Base-by-base conservation (phyloP, 371 early-diverging fungal genomes). In the Mucor piriformis region DNA sequence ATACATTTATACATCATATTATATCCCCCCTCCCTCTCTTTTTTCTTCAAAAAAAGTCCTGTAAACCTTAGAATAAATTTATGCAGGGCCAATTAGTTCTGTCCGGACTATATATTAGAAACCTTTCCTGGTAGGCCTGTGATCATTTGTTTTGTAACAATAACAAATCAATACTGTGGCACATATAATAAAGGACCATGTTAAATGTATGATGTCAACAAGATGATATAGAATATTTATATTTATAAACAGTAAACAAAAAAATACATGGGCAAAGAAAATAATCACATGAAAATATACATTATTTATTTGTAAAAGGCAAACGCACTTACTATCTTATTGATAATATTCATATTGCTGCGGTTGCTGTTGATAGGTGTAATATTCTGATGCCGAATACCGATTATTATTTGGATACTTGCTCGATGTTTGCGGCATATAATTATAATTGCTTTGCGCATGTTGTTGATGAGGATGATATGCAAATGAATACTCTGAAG, bases 341-440 rank as follows among this genome's bases (percentile, higher is more conserved):
- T 54, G 49, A 33, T 61, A 61, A 40, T 61, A 57, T 25, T 60
- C 44, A 32, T 49, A 49, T 48, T 35, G 38, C 23, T 43, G 42
- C 21, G 42, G 43, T 33, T 50, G 59, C 3, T 51, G 50, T 50
- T 27, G 43, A 46, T 43, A 27, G 12, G 47, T 38, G 46, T 63
- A 57, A 25, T 56, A 63, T n/a, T 57, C 63, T 25, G 56, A 56
- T 16, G 63, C 20, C 2, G 64, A 42, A 48, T 64, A 58, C 43
- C 58, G 50, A 40, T 58, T 64, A 40, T 58, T 64, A 20, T 32
- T 34, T 15, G 21, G 20, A 15, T 46, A 24, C 16, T 21, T 46
- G 4, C 13, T 24, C 13, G 23, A 24, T 13, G 46, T 13, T 2
- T 7, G 24, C 21, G 46, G 46, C 3, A 46, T 20, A 18, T 64